Evolutionary conservation across 2,329 filamentous ascomycete species (phyloP).

Genomic region (Aureobasidium namibiae): DNA sequence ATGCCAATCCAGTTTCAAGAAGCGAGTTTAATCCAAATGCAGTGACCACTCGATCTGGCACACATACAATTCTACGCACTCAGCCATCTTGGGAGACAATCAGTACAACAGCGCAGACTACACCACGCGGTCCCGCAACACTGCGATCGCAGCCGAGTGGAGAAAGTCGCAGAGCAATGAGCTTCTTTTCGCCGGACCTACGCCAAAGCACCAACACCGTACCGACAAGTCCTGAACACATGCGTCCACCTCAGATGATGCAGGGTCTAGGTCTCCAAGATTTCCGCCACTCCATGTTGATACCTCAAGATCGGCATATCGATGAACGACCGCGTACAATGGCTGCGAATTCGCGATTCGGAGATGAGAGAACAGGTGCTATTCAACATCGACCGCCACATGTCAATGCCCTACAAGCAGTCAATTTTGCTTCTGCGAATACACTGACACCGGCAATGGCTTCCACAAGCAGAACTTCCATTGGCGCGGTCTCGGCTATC

Average conservation of each 20-base stretch:
- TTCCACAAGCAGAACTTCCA: not conserved
- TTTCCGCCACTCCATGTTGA: slow-evolving; percentile 1
- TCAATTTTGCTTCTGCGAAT: slow-evolving; percentile 12
- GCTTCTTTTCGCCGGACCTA: not conserved
- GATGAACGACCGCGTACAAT: slow-evolving; percentile 3
- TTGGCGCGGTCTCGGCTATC: not conserved
- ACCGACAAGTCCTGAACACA: slow-evolving; percentile 3
- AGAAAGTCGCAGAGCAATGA: not conserved
- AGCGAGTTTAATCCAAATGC: slow-evolving; percentile 18
- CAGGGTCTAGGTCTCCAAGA: not conserved
- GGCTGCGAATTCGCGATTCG: not conserved
- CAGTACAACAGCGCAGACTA: slow-evolving; percentile 8
- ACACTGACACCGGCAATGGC: not conserved
- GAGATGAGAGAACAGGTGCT: not conserved
- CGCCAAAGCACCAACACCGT: not conserved
- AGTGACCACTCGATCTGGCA: not conserved
- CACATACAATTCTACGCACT: slow-evolving; percentile 9
- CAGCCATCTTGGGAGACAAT: slow-evolving; percentile 17
- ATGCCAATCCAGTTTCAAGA: slow-evolving; percentile 18
- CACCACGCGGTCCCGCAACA: slow-evolving; percentile 8
- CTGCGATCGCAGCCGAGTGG: not conserved
- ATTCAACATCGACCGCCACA: slow-evolving; percentile 12
- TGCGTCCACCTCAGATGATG: not conserved
- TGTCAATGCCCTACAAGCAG: slow-evolving; percentile 13
- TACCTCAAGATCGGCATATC: not conserved